Evolutionary conservation across 176 grass and related monocot genomes (phyloP), one percentile per base, ranked within the genome.

Genomic region (Alloteropsis semialata): DNA sequence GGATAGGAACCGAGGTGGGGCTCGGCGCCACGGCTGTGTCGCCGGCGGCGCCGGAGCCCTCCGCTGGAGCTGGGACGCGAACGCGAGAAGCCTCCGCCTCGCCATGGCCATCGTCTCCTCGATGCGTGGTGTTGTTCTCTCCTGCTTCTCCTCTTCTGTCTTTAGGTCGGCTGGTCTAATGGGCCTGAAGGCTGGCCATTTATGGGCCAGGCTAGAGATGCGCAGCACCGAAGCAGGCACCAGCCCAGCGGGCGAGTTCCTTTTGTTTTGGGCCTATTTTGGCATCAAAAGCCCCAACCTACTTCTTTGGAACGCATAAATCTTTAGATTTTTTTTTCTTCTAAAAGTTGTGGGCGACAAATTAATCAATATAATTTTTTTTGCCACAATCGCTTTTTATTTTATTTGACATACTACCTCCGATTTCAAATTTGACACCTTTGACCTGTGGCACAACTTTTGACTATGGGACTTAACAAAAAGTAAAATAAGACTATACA

Each of bases 41-140:
- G 69, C 25, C 56, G 56, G n/a, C 53, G 55, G 74, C 36, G 66
- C 37, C 8, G 45, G 56, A 48, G 51, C 18, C 50, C 68, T 81
- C 45, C 42, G 24, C 3, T 39, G 28, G 65, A 87, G 65, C 77
- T 67, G 81, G 32, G 21, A 70, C 66, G 82, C 83, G 74, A 89
- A 81, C 49, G 86, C 81, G 33, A 80, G 65, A 60, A 65, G 78
- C 82, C 92, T 86, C 27, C 89, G 79, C 84, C 87, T 94, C 92
- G 89, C 89, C 89, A 94, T 94, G 61, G 80, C 71, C 69, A 56
- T 72, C 12, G 10, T 49, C 34, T 65, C 37, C 37, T n/a, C 50
- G 75, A 77, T 57, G 76, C 59, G 36, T 41, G 10, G 29, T 63
- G 18, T 42, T 55, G 73, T 50, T 22, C 58, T 90, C 50, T 73